phyloP scores from a whole-genome alignment of 768 basidiomycete genomes.

The Termitomyces sp. region DNA sequence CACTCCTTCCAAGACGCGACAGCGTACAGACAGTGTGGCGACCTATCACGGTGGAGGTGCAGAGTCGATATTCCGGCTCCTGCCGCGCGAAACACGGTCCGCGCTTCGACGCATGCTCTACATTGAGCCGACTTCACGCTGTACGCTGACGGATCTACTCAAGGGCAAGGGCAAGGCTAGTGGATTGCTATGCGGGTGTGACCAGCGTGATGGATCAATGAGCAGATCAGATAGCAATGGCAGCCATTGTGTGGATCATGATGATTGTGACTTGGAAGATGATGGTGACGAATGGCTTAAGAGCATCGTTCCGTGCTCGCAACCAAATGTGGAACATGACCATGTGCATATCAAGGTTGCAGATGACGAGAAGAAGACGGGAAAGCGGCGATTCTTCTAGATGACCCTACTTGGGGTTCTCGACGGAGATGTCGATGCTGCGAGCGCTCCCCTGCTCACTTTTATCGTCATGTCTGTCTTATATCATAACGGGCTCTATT shows the following conservation, averaged over 20 bases:
- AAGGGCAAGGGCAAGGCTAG: conserved; percentile 72
- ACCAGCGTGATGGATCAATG: conserved; percentile 17
- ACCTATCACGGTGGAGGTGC: conserved; percentile 74
- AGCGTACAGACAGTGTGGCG: conserved; percentile 45
- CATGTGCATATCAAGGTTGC: conserved; percentile 74
- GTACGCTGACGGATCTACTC: conserved; percentile 88
- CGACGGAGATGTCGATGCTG: not conserved
- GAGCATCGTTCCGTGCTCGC: conserved; percentile 64
- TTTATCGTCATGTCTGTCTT: not conserved
- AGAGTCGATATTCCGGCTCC: conserved; percentile 93
- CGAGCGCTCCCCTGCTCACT: not conserved
- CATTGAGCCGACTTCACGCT: conserved; percentile 82
- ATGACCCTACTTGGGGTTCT: not conserved
- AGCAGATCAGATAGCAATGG: conserved; percentile 11
- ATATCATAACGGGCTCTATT: conserved; percentile 7
- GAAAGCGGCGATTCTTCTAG: conserved; percentile 73
- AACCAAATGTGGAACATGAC: conserved; percentile 31
- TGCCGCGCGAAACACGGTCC: conserved; percentile 88
- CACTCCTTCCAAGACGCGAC: conserved; percentile 8
- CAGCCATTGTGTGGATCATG: conserved; percentile 57
- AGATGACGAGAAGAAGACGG: conserved; percentile 68
- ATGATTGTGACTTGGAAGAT: conserved; percentile 58
- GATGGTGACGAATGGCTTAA: conserved; percentile 89
- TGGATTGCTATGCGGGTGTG: conserved; percentile 79
- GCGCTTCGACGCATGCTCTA: conserved; percentile 92